Base-by-base conservation (phyloP, 106 monocot genomes). In the Apostasia ramifera region DNA sequence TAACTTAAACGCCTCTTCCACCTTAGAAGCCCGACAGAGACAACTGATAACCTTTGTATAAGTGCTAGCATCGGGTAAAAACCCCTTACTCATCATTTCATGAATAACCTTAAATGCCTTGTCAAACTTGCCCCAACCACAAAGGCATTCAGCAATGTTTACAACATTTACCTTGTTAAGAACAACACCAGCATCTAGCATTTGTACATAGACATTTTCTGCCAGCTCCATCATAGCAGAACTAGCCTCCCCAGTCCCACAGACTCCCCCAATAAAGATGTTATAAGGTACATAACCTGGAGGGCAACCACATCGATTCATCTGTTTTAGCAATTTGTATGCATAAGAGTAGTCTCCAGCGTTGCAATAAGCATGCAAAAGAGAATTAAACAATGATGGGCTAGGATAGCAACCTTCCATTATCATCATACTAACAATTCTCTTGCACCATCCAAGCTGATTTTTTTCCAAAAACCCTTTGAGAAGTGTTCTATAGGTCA, bases 371-470 rank as follows among this genome's bases (percentile, higher is more conserved):
- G 82, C 87, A 83, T 92, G 84, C 71, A 93, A 50, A 60, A 98
- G 92, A 55, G 87, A 89, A 75, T 93, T 90, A 68, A 98, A 98
- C 60, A 98, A 71, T 42, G 82, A 74, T 1, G 71, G 74, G 59
- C 48, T 90, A 37, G 97, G 92, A 80, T 74, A 64, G 57, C 86
- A 92, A 50, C 97, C 97, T 71, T 98, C 97, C 3, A 57, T 85
- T 48, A 88, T 81, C 92, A 93, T 98, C 84, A 83, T 90, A 52
- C 87, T 90, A 38, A 93, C 42, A 47, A 98, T 83, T 67, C 92
- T 80, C 81, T 98, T 98, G 60, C 97, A 98, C 92, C 97, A 93
- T 39, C 97, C 92, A 38, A 98, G 84, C 73, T 98, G 97, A 59
- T 85, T 80, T 51, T 90, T 92, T 58, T 63, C 87, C 70, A 98